Evolutionary conservation across 106 monocot species (phyloP).

Genomic region (Posidonia australis): DNA sequence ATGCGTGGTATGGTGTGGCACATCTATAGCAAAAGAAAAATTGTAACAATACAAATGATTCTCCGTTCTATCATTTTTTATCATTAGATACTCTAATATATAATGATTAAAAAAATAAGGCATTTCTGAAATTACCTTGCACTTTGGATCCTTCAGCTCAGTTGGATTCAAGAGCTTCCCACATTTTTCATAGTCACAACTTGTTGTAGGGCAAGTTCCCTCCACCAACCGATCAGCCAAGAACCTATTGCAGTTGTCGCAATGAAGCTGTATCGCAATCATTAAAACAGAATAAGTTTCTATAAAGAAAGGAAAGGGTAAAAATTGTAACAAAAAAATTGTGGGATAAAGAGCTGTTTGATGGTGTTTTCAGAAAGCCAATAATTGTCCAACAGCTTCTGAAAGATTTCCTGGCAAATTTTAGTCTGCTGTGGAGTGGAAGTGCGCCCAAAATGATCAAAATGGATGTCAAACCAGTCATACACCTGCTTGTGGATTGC

Average conservation of each 20-base stretch:
- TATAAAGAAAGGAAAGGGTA: no score
- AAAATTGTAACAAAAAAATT: no score
- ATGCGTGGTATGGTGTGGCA: slow-evolving; percentile 71
- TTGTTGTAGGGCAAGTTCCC: slow-evolving; percentile 61
- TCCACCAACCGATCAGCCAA: slow-evolving; percentile 93
- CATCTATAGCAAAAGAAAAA: slow-evolving; percentile 31
- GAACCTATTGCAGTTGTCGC: slow-evolving; percentile 69
- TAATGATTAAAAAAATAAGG: no score
- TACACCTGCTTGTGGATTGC: slow-evolving; percentile 81
- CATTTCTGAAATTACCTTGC: slow-evolving; percentile 94
- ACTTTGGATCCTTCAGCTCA: slow-evolving; percentile 81
- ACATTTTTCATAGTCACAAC: slow-evolving; percentile 81
- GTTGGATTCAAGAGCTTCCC: slow-evolving; percentile 84
- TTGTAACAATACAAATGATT: background rate
- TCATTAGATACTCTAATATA: no score
- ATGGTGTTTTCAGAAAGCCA: slow-evolving; percentile 87
- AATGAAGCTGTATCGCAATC: slow-evolving; percentile 52
- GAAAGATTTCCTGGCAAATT: slow-evolving; percentile 84
- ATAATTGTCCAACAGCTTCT: slow-evolving; percentile 56
- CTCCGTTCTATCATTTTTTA: no score
- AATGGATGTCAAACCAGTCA: slow-evolving; percentile 81
- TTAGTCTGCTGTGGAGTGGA: slow-evolving; percentile 79
- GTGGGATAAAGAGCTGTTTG: slow-evolving; percentile 49
- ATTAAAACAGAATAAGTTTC: no score
- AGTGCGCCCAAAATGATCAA: slow-evolving; percentile 92